Base-by-base conservation (phyloP, 805 yeast species). In the Lipomyces kockii region DNA sequence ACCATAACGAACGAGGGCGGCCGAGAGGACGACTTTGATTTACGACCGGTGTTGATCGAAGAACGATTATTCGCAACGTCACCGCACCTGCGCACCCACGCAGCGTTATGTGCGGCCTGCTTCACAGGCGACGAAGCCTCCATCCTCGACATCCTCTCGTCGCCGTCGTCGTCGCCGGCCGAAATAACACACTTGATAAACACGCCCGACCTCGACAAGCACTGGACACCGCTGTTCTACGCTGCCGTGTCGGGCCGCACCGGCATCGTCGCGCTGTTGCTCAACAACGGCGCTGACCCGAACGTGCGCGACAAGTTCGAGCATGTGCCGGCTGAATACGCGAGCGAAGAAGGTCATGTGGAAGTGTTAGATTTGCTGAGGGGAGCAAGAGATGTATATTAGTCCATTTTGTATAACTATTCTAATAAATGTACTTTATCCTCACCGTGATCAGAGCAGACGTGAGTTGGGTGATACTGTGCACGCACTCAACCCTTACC, bases 281-380 rank as follows among this genome's bases (percentile, higher is more conserved):
- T 69, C 46, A 39, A 58, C n/a, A 57, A 63, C 35, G 68, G 70
- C 35, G 61, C 60, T 14, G 71, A 69, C 27, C 39, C 43, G 51
- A 29, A 27, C 4, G 60, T 39, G 12, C 46, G 37, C 34, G 72
- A 69, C 49, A 63, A 43, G 37, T 55, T 39, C 22, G 72, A 71
- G 8, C 52, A 62, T 20, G 54, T 43, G n/a, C 65, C 72, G 12
- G 66, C 61, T 2, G 64, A 69, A 14, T 69, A 69, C 54, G 72
- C 72, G 22, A 53, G 29, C 78, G 82, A 79, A 79, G 81, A 81
- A 76, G 80, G 80, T 7, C 71, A 68, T 34, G 25, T 9, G 12
- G 54, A 49, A 9, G 58, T 67, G 80, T 77, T 52, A 4, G 34
- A 52, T 29, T 14, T 52, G 55, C 34, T 52, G 34, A 43, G 49